Evolutionary conservation across 176 grass and related monocot species (phyloP).

Genomic region (Oropetium thomaeum): DNA sequence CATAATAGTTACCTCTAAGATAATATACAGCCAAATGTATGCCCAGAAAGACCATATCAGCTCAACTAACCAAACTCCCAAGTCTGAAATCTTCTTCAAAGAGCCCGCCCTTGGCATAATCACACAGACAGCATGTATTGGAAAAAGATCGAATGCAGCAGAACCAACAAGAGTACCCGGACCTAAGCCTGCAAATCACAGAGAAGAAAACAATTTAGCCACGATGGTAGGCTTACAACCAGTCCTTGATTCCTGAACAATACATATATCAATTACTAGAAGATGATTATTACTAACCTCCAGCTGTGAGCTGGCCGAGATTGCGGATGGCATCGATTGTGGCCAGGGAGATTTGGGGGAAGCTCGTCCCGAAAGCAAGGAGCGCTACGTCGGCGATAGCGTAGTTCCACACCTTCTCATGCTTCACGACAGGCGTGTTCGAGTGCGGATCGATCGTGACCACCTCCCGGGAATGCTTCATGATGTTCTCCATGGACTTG

Average conservation of each 20-base stretch:
- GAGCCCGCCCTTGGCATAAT: slow-evolving; percentile 63
- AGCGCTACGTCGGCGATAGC: slow-evolving; percentile 76
- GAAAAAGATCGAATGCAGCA: slow-evolving; percentile 85
- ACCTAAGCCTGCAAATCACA: slow-evolving; percentile 57
- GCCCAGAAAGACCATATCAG: slow-evolving; percentile 93
- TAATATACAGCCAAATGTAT: slow-evolving; percentile 86
- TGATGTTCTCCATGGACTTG: slow-evolving; percentile 79
- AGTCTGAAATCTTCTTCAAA: slow-evolving; percentile 86
- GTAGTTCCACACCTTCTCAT: slow-evolving; percentile 92
- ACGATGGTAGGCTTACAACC: background rate
- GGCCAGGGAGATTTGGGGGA: slow-evolving; percentile 87
- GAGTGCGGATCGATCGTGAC: slow-evolving; percentile 40
- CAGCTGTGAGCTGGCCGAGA: slow-evolving; percentile 69
- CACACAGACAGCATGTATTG: slow-evolving; percentile 87
- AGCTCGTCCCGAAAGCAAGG: slow-evolving; percentile 94
- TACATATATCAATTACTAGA: background rate
- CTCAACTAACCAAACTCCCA: slow-evolving; percentile 89
- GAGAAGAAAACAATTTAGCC: background rate
- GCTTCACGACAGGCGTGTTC: slow-evolving; percentile 27
- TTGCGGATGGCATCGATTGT: slow-evolving; percentile 78
- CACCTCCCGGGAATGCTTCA: slow-evolving; percentile 52
- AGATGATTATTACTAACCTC: slow-evolving; percentile 66
- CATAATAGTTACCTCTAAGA: slow-evolving; percentile 62
- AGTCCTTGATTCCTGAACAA: too few relatives aligned
- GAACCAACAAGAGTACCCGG: slow-evolving; percentile 91